Base-by-base conservation (phyloP, 352 stramenopile genomes). In the Blastocystis hominis region DNA sequence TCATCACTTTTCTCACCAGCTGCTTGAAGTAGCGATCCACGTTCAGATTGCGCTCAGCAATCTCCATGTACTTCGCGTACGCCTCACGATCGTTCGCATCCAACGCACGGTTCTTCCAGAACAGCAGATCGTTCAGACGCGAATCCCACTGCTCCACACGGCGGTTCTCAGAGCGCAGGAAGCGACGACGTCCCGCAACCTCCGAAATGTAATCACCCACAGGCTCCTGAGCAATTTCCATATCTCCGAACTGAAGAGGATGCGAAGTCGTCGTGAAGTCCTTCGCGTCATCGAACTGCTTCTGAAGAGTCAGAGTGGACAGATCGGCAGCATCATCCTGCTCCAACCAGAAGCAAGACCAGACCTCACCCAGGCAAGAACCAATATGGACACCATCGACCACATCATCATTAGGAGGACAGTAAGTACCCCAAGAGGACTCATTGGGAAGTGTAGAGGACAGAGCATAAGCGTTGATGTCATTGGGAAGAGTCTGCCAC, bases 391-490 rank as follows among this genome's bases (percentile, higher is more conserved):
- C 89, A 0, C 92, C 92, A 56, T 94, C 89, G 47, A 95, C 91
- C 38, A 91, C 88, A 54, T 78, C 76, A 3, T 90, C 78, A 20
- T 70, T 30, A 46, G 75, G 86, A 87, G 77, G 77, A 44, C 93
- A 96, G 90, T 94, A 95, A 46, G 92, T 93, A 0, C 91, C 93
- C 91, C 92, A 96, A 7, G 93, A 96, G 0, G 92, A 92, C 89
- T 96, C 93, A 54, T 92, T 90, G 3, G 89, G 91, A 75, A 94
- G 94, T 3, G 93, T 92, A 50, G 93, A 93, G 9, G 93, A 95
- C 50, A 93, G 95, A 63, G 93, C 93, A 69, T 94, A 96, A 10
- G 93, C 46, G 93, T 93, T 7, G 93, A 95, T 46, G 92, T 95
- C 64, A 93, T 93, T 66, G 94, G 96, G 10, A 20, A 94, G 91